These are phyloP conservation scores for Spathaspora arborariae DNA, from an alignment of 805 yeast genomes.

Conservation along the genomic window DNA sequence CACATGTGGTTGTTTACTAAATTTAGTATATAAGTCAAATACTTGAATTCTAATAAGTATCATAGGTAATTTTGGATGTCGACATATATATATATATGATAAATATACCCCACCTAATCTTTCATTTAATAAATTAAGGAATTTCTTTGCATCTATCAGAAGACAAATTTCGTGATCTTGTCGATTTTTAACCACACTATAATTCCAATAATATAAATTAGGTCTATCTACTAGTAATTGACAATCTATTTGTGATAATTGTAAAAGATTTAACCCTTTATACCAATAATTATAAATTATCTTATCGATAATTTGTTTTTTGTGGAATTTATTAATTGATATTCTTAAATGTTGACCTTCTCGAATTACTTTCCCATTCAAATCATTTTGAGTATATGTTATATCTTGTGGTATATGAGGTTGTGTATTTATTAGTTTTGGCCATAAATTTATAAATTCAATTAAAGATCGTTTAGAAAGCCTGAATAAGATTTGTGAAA, in stretches of 20 bases:
- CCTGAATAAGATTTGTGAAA: slow-evolving; percentile 19
- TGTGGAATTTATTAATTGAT: slow-evolving; percentile 16
- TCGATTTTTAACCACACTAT: slow-evolving; percentile 42
- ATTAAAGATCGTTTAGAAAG: slow-evolving; percentile 30
- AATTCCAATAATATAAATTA: slow-evolving; percentile 41
- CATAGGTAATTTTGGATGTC: slow-evolving; percentile 61
- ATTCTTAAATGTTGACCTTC: slow-evolving; percentile 13
- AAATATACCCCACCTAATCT: slow-evolving; percentile 51
- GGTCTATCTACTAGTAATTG: slow-evolving; percentile 62
- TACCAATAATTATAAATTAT: slow-evolving; percentile 51
- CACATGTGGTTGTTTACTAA: slow-evolving; percentile 33
- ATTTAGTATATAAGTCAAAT: slow-evolving; percentile 43
- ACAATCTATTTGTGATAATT: slow-evolving; percentile 68
- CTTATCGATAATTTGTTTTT: slow-evolving; percentile 37
- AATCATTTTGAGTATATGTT: slow-evolving; percentile 16
- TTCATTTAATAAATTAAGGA: slow-evolving; percentile 45
- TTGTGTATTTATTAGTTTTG: slow-evolving; percentile 26
- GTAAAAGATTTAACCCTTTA: slow-evolving; percentile 57
- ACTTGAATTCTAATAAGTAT: slow-evolving; percentile 63
- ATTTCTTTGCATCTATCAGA: slow-evolving; percentile 48
- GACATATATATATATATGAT: slow-evolving; percentile 62
- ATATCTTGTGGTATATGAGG: slow-evolving; percentile 16
- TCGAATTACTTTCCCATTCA: slow-evolving; percentile 16
- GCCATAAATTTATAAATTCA: slow-evolving; percentile 33
- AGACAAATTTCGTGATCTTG: slow-evolving; percentile 24